Conservation (phyloP, 2,329 filamentous ascomycete genomes). For the Colletotrichum caudatum region DNA sequence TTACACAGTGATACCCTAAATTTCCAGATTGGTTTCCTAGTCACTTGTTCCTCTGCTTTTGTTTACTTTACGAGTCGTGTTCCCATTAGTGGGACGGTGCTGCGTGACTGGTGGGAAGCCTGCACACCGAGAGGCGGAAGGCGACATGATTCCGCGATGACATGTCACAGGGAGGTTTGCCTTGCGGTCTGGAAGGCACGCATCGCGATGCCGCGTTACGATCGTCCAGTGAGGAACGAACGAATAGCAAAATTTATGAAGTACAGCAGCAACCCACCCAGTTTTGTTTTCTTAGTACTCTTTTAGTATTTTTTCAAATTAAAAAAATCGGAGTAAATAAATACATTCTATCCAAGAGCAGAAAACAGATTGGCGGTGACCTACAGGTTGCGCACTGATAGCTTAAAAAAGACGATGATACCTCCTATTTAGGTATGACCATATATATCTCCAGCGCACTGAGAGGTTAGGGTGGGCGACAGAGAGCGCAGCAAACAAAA, state of each 20-base stretch:
- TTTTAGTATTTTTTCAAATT: too few relatives aligned
- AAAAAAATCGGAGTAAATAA: too few relatives aligned
- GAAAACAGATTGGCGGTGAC: background rate
- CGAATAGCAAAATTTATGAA: background rate
- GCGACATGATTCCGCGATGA: background rate
- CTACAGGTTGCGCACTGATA: background rate
- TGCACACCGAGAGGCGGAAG: background rate
- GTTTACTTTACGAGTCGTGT: too few relatives aligned
- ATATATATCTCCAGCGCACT: background rate
- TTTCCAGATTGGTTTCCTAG: background rate
- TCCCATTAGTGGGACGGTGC: background rate
- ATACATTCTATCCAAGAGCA: background rate
- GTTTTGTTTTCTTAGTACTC: too few relatives aligned
- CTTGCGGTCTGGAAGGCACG: background rate
- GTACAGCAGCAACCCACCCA: background rate
- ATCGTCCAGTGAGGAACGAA: background rate
- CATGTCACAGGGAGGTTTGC: background rate
- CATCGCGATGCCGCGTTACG: background rate
- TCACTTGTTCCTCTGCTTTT: background rate
- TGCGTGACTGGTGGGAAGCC: constrained; percentile 29
- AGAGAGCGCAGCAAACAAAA: background rate
- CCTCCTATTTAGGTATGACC: background rate
- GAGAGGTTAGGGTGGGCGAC: too few relatives aligned
- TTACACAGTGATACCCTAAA: constrained; percentile 21
- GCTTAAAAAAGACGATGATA: background rate